These are phyloP conservation scores for Diaporthe ampelina DNA, from an alignment of 2,329 filamentous ascomycete species.

Conservation along the genomic window DNA sequence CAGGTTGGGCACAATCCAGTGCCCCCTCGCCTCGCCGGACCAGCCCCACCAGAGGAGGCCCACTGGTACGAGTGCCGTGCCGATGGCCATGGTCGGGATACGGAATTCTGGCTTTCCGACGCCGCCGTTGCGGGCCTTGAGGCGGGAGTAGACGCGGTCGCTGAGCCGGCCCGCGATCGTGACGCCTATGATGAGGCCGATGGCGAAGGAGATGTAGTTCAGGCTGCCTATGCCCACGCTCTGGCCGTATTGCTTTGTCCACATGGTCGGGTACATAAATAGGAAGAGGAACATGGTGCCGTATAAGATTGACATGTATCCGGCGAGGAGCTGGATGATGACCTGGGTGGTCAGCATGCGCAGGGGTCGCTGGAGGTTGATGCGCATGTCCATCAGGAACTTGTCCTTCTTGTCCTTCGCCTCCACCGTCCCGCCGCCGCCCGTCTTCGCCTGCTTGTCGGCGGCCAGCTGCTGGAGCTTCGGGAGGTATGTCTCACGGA, in stretches of 20 bases:
- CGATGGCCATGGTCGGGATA: constrained; percentile 67
- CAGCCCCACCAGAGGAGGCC: constrained; percentile 52
- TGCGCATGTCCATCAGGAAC: constrained; percentile 15
- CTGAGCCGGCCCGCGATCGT: constrained; percentile 58
- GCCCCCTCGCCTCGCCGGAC: constrained; percentile 43
- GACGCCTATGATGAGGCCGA: constrained; percentile 53
- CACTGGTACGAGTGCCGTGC: constrained; percentile 62
- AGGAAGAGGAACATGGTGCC: constrained; percentile 62
- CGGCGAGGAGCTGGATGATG: constrained; percentile 64
- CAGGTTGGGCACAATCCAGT: constrained; percentile 59
- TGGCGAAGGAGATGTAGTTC: constrained; percentile 54
- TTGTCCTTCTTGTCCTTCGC: neutral
- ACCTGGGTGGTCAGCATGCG: constrained; percentile 65
- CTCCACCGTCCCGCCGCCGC: neutral
- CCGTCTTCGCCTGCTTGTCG: neutral
- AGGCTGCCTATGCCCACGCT: constrained; percentile 51
- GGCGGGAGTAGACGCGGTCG: constrained; percentile 59
- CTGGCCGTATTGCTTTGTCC: constrained; percentile 54
- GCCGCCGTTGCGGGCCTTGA: constrained; percentile 56
- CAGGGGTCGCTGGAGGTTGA: constrained; percentile 49
- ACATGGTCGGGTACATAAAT: constrained; percentile 63
- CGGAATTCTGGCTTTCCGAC: constrained; percentile 57
- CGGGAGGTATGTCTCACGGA: constrained; percentile 73
- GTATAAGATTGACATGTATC: constrained; percentile 64
- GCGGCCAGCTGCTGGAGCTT: constrained; percentile 56